Percentiles rank a stretch among this genome's conserved stretches.
These are phyloP conservation scores for Tulasnella sp. DNA, from an alignment of 768 basidiomycete species.

Conservation along the genomic window DNA sequence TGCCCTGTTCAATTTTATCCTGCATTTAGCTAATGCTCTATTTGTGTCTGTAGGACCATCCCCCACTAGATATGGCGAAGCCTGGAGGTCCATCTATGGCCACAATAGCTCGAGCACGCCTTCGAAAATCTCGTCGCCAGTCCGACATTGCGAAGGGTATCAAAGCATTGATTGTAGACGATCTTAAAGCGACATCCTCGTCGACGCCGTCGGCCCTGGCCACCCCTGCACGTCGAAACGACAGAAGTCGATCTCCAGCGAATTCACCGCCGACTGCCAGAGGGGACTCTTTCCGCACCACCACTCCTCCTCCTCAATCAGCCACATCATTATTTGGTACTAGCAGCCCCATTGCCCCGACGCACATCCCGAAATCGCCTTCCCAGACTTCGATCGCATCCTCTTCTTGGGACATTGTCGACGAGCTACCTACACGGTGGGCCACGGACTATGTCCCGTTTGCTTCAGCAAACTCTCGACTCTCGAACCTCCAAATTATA, in stretches of 20 bases:
- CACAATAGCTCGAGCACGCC: constrained; percentile 52
- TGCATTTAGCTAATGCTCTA: not conserved
- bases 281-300: not conserved
- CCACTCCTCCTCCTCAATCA: not conserved
- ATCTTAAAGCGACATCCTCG: constrained; percentile 28
- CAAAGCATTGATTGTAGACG: constrained; percentile 26
- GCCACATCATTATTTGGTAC: constrained; percentile 20
- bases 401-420: constrained; percentile 64
- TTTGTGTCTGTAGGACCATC: not conserved
- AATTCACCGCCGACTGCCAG: constrained; percentile 17
- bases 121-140: constrained; percentile 47
- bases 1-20: not conserved
- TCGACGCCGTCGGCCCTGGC: not conserved
- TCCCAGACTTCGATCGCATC: constrained; percentile 13
- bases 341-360: constrained; percentile 26
- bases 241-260: not conserved
- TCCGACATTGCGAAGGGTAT: constrained; percentile 13
- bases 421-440: constrained; percentile 69
- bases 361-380: constrained; percentile 5
- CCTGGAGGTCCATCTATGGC: constrained; percentile 34
- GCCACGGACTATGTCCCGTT: constrained; percentile 80
- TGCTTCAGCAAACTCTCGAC: constrained; percentile 57
- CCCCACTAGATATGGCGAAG: constrained; percentile 43
- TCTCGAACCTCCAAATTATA: constrained; percentile 49
- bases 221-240: constrained; percentile 1